These are phyloP conservation scores for Elsinoe australis DNA, from an alignment of 2,329 filamentous ascomycete species.

Conservation along the genomic window DNA sequence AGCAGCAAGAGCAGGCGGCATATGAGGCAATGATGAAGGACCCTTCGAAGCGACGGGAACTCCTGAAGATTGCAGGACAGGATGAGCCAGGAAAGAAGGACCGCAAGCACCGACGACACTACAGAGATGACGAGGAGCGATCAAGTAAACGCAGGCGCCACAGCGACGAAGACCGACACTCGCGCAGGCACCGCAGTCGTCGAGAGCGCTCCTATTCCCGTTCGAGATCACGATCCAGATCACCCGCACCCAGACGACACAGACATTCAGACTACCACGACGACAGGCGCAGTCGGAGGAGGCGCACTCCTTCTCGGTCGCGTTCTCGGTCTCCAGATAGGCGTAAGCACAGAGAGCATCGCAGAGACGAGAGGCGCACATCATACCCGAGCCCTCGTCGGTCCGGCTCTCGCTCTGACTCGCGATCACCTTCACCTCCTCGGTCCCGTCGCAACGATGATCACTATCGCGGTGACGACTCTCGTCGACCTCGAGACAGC, in stretches of 20 bases:
- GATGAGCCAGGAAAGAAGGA: conserved; percentile 26
- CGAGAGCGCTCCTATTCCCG: conserved; percentile 24
- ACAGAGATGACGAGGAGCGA: conserved; percentile 29
- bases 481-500: conserved; percentile 18
- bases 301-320: conserved; percentile 14
- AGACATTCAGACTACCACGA: conserved; percentile 25
- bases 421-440: conserved; percentile 27
- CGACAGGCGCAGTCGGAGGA: conserved; percentile 14
- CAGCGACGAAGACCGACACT: conserved; percentile 29
- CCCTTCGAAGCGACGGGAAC: conserved; percentile 57
- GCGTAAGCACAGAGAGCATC: conserved; percentile 26
- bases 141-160: conserved; percentile 29
- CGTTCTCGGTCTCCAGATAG: conserved; percentile 36
- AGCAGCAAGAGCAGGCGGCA: conserved; percentile 62
- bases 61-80: conserved; percentile 48
- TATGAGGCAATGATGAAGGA: conserved; percentile 65
- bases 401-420: conserved; percentile 31
- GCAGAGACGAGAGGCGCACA: conserved; percentile 25
- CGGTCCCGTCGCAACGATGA: neutral
- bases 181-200: conserved; percentile 28
- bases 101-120: conserved; percentile 27
- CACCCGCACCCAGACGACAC: conserved; percentile 23
- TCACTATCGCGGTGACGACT: neutral
- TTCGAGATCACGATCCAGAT: conserved; percentile 23
- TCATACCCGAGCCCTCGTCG: conserved; percentile 31